Evolutionary conservation across 768 basidiomycete species (phyloP).

Genomic region (Cytidiella melzeri): DNA sequence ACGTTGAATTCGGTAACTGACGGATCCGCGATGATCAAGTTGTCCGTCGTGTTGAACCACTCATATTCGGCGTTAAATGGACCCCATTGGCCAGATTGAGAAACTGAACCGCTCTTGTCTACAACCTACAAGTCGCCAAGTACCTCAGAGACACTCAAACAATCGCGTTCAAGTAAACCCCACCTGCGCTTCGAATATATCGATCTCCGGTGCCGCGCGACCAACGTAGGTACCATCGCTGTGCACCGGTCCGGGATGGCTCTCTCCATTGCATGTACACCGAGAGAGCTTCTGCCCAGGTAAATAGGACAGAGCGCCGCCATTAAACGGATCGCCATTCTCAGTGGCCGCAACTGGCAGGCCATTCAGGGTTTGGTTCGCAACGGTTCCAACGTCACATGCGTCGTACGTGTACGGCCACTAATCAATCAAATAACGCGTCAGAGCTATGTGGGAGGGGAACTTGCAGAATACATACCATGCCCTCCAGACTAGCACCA

Average conservation of each 20-base stretch:
- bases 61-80: constrained; percentile 72
- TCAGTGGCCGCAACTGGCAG: constrained; percentile 53
- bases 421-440: constrained; percentile 20
- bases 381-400: constrained; percentile 80
- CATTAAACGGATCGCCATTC: constrained; percentile 43
- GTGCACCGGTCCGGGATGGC: constrained; percentile 74
- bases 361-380: constrained; percentile 73
- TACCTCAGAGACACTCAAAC: no score
- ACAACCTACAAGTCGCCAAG: constrained; percentile 11
- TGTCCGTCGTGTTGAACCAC: constrained; percentile 62
- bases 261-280: constrained; percentile 73
- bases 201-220: constrained; percentile 79
- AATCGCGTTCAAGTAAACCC: constrained; percentile 6
- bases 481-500: constrained; percentile 55
- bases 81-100: constrained; percentile 83
- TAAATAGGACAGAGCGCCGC: constrained; percentile 60
- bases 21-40: constrained; percentile 49
- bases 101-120: constrained; percentile 47
- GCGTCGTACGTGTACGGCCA: constrained; percentile 68
- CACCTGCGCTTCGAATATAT: constrained; percentile 78
- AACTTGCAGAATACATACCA: constrained; percentile 24
- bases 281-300: constrained; percentile 72
- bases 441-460: neutral
- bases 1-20: constrained; percentile 49
- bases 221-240: constrained; percentile 70